These are phyloP conservation scores for Oryza longistaminata DNA, from an alignment of 176 grass and related monocot genomes.

Conservation along the genomic window DNA sequence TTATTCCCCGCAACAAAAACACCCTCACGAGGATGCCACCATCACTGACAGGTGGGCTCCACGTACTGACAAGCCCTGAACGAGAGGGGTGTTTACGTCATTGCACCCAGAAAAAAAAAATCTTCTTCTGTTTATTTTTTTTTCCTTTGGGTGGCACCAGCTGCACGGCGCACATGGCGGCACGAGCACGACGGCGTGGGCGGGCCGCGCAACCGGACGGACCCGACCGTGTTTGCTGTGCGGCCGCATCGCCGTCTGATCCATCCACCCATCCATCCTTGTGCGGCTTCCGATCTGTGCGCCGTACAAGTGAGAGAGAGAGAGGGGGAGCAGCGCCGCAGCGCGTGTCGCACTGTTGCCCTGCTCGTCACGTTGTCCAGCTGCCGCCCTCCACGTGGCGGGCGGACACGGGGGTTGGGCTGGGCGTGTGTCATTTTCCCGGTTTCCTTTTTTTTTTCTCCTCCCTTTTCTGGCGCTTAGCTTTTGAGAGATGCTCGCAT, in stretches of 20 bases:
- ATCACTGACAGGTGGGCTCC: background rate
- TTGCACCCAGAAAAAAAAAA: background rate
- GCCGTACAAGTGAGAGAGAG: too few relatives aligned
- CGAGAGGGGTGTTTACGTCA: background rate
- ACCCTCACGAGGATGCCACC: background rate
- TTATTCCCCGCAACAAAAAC: background rate
- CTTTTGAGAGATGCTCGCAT: background rate
- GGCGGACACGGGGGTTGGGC: too few relatives aligned
- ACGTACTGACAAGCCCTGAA: too few relatives aligned
- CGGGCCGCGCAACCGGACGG: background rate
- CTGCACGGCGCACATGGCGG: conserved; percentile 15
- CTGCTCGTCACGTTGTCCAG: background rate
- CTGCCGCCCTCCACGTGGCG: background rate
- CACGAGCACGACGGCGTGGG: background rate
- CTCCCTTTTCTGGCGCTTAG: background rate
- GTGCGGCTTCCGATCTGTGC: background rate
- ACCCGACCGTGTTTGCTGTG: conserved; percentile 9
- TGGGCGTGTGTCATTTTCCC: conserved; percentile 23
- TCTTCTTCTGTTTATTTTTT: background rate
- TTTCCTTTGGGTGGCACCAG: background rate
- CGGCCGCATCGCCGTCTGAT: background rate
- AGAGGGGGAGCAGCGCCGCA: too few relatives aligned
- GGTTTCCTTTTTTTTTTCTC: conserved; percentile 1
- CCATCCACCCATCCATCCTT: background rate
- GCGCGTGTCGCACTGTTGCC: background rate